Percentiles rank a stretch among this genome's conserved stretches.
phyloP scores from a whole-genome alignment of 2,329 filamentous ascomycete species.

The Cladosporium velox region DNA sequence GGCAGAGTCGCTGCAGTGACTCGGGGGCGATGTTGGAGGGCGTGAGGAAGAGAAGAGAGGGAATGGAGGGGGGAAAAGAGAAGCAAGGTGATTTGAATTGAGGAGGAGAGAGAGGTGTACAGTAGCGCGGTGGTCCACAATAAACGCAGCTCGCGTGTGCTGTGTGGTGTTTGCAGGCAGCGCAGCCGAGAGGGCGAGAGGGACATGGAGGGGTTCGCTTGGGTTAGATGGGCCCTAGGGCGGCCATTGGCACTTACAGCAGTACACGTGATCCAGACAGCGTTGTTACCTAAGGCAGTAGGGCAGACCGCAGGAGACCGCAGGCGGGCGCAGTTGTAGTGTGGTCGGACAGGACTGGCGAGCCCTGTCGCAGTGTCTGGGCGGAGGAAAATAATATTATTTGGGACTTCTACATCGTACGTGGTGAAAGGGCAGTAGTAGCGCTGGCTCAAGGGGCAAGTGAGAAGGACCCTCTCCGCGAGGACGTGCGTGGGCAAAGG shows the following conservation, averaged over 20 bases:
- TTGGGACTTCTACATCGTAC: not conserved
- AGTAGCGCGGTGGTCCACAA: constrained; percentile 11
- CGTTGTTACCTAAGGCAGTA: not conserved
- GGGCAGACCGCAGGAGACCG: not conserved
- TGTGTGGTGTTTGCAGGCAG: not conserved
- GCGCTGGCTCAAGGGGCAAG: constrained; percentile 7
- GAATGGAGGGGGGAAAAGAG: not conserved
- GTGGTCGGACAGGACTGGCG: constrained; percentile 1
- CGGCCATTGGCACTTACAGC: constrained; percentile 6
- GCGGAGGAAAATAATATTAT: not conserved
- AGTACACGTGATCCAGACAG: constrained; percentile 1
- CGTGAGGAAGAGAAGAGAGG: not conserved
- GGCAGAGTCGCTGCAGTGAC: constrained; percentile 4
- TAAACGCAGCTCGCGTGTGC: constrained; percentile 10
- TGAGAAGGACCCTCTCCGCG: not conserved
- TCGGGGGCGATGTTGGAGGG: not conserved
- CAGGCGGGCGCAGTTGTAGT: not conserved
- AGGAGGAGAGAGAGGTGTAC: not conserved
- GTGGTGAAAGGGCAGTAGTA: not conserved
- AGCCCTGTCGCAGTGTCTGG: constrained; percentile 1
- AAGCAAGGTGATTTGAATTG: not conserved
- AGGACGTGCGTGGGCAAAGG: not conserved
- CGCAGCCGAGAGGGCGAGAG: not conserved
- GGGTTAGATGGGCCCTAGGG: not conserved
- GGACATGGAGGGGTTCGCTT: constrained; percentile 2